Evolutionary conservation across 441 rosid species (phyloP), one percentile per base, ranked within the genome.

Genomic region (Croton setiger): DNA sequence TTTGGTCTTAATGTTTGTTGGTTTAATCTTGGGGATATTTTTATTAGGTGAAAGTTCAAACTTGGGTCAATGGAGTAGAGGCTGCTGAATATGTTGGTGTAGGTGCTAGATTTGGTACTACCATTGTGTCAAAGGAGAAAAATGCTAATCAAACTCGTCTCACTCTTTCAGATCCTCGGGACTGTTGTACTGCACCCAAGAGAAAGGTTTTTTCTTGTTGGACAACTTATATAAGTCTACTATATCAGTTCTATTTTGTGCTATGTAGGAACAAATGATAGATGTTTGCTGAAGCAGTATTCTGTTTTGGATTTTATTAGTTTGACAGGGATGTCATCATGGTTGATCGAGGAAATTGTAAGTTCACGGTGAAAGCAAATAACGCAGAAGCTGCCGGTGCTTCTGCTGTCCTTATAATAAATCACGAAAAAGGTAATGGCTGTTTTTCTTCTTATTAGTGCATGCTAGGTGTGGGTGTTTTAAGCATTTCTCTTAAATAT

Each of bases 71-170:
- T 80, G 97, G 90, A 71, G n/a, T 75, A 57, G 98, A 95, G 80
- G 78, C 79, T 68, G 89, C 75, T n/a, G 99, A 95, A 81, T 95
- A 84, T 79, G 99, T 95, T 9, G 99, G 99, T 0, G 97, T 95
- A 8, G 98, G 98, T 39, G 98, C 99, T 66, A 86, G 99, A 80
- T 95, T 95, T 56, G 99, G 99, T 63, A 80, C 76, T 44, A 69
- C 86, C 33, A 92, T 95, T 59, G 96, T 88, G 58, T 87, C 98
- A 2, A 90, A 90, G 87, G 99, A 92, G 87, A 95, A 92, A 81
- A 89, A 90, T 63, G 99, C 99, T 13, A 79, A 90, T 72, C 93
- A 76, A 69, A 80, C 80, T 63, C 93, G 51, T 63, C 92, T 95
- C 79, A 76, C 79, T 60, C 87, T 86, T 72, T 86, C 99, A 35